A percentile compares a stretch with the other conserved stretches of the same genome.
Evolutionary conservation across 441 rosid species (phyloP).

Genomic region (Euphorbia neoarborescens): DNA sequence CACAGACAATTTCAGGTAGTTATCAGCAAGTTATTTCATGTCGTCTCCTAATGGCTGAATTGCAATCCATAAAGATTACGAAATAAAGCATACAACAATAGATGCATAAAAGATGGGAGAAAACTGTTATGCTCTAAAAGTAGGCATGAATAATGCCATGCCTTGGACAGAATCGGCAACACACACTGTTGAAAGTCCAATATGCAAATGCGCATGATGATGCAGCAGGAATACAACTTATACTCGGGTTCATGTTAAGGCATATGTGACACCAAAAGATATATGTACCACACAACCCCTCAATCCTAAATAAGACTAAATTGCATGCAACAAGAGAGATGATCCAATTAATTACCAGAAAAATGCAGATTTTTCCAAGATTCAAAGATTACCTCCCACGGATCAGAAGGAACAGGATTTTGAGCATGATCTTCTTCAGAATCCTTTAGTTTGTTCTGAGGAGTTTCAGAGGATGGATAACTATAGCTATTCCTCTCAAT

Average conservation of each 20-base stretch:
- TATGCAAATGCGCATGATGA: neutral
- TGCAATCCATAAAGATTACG: neutral
- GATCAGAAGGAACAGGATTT: slow-evolving; percentile 63
- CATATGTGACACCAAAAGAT: neutral
- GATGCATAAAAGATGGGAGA: neutral
- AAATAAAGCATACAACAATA: neutral
- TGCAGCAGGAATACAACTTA: neutral
- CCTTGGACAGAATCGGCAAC: neutral
- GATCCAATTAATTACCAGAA: neutral
- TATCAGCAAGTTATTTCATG: neutral
- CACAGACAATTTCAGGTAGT: neutral
- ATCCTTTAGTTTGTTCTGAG: slow-evolving; percentile 33
- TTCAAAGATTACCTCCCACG: slow-evolving; percentile 56
- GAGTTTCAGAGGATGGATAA: slow-evolving; percentile 35
- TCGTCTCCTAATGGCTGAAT: neutral
- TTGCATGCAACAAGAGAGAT: neutral
- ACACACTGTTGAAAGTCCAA: neutral
- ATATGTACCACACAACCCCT: neutral
- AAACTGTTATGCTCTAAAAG: neutral
- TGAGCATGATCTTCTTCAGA: slow-evolving; percentile 36
- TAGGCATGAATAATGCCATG: neutral
- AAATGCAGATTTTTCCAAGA: slow-evolving; percentile 7
- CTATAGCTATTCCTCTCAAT: slow-evolving; percentile 46
- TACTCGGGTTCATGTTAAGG: slow-evolving; percentile 5
- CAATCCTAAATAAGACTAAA: neutral